Evolutionary conservation across 1,284 basidiomycete species (phyloP).

Genomic region (Cryptococcus neoformans): DNA sequence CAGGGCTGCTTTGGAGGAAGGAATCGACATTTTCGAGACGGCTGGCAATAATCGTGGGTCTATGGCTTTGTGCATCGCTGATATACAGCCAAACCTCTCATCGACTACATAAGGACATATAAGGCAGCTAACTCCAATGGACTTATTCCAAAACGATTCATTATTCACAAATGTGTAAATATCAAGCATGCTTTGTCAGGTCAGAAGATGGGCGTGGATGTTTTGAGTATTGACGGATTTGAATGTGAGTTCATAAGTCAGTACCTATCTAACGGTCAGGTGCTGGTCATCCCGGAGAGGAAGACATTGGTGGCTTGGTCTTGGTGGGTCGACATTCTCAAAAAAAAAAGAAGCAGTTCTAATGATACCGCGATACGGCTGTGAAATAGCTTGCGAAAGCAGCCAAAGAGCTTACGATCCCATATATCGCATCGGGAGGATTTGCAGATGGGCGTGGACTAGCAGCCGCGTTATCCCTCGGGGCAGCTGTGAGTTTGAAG

Average conservation of each 20-base stretch:
- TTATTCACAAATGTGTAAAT: constrained; percentile 90
- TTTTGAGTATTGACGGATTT: constrained; percentile 83
- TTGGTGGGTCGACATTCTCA: constrained; percentile 56
- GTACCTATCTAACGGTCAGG: constrained; percentile 11
- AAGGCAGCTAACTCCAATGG: constrained; percentile 8
- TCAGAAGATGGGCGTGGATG: constrained; percentile 73
- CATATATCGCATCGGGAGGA: constrained; percentile 87
- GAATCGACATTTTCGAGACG: constrained; percentile 87
- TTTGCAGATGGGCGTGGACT: constrained; percentile 78
- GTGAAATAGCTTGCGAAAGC: constrained; percentile 75
- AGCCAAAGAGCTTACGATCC: constrained; percentile 75
- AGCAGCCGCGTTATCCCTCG: constrained; percentile 75
- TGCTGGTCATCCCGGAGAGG: constrained; percentile 92
- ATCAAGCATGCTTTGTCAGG: constrained; percentile 80
- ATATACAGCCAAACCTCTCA: constrained; percentile 65
- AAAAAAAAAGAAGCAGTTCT: background rate
- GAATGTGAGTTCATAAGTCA: constrained; percentile 60
- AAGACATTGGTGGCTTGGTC: constrained; percentile 89
- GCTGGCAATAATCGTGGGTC: constrained; percentile 81
- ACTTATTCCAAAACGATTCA: constrained; percentile 55
- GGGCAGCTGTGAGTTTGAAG: constrained; percentile 64
- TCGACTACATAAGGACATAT: constrained; percentile 71
- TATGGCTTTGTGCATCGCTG: background rate
- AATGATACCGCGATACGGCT: background rate
- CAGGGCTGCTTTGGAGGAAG: constrained; percentile 78